Percentiles rank a stretch among this genome's conserved stretches.
Evolutionary conservation across 352 stramenopile genomes (phyloP).

Genomic region (Blastocystis sp.): DNA sequence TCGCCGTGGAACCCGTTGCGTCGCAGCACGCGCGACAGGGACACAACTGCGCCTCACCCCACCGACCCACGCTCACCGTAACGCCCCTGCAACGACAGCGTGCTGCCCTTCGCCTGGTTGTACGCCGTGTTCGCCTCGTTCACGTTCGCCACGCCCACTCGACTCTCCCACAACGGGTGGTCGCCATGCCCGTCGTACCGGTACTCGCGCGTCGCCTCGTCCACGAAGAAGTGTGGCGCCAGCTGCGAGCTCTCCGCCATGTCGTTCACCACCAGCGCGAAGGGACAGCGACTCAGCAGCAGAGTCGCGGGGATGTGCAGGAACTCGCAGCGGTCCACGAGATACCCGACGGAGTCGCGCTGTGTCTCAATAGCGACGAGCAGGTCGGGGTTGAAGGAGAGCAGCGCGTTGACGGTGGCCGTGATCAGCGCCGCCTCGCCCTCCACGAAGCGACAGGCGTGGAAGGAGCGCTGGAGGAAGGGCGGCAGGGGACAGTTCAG

Average conservation of each 20-base stretch:
- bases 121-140: slow-evolving; percentile 57
- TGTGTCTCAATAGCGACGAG: slow-evolving; percentile 60
- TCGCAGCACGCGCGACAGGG: slow-evolving; percentile 45
- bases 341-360: slow-evolving; percentile 53
- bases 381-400: slow-evolving; percentile 66
- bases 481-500: slow-evolving; percentile 4
- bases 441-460: slow-evolving; percentile 13
- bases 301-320: slow-evolving; percentile 42
- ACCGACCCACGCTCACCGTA: slow-evolving; percentile 25
- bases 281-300: slow-evolving; percentile 57
- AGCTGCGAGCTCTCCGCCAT: neutral
- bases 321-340: slow-evolving; percentile 63
- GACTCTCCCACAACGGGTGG: neutral
- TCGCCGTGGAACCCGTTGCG: slow-evolving; percentile 16
- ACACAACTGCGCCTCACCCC: slow-evolving; percentile 29
- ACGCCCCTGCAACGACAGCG: slow-evolving; percentile 39
- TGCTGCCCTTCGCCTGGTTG: slow-evolving; percentile 27
- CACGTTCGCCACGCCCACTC: slow-evolving; percentile 16
- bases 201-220: slow-evolving; percentile 34
- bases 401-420: slow-evolving; percentile 18
- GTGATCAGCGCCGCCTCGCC: slow-evolving; percentile 31
- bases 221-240: neutral
- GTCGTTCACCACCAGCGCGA: slow-evolving; percentile 20
- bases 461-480: slow-evolving; percentile 17
- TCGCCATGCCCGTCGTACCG: slow-evolving; percentile 25